phyloP scores from a whole-genome alignment of 2,329 filamentous ascomycete species.

The Fusarium setosum region DNA sequence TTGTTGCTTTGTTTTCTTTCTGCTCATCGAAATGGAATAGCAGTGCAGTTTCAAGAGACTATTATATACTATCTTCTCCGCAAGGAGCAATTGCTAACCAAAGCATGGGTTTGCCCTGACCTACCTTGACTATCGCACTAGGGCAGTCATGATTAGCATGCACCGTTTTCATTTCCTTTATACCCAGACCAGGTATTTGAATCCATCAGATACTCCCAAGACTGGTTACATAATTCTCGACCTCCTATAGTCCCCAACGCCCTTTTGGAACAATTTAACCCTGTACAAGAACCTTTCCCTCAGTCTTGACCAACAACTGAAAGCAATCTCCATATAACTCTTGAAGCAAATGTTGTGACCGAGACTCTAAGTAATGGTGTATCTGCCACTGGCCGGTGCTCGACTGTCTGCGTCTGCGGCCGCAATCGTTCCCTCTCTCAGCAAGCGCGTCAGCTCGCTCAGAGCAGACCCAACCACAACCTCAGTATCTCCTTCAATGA shows the following conservation, averaged over 20 bases:
- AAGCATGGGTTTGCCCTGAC: no score
- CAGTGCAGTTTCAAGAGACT: background rate
- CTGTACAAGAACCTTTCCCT: background rate
- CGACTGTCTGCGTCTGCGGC: conserved; percentile 88
- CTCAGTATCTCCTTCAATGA: conserved; percentile 97
- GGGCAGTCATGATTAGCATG: background rate
- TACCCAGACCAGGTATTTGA: background rate
- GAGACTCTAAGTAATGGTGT: conserved; percentile 79
- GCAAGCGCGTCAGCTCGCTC: conserved; percentile 85
- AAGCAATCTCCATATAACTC: background rate
- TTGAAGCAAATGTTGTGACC: background rate
- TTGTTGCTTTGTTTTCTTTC: conserved; percentile 13
- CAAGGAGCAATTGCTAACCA: background rate
- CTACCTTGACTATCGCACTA: no score
- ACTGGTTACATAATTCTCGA: conserved; percentile 9
- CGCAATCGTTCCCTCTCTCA: conserved; percentile 91
- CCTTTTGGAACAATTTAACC: background rate
- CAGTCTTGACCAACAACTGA: background rate
- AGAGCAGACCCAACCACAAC: conserved; percentile 91
- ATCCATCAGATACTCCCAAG: conserved; percentile 34
- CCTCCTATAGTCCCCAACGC: background rate
- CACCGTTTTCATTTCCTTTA: background rate
- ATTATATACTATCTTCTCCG: background rate
- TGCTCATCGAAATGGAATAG: background rate
- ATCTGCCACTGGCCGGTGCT: conserved; percentile 82